A percentile compares a stretch with the other conserved stretches of the same genome.
These are phyloP conservation scores for Clavispora santaluciae DNA, from an alignment of 805 yeast species.

Conservation along the genomic window DNA sequence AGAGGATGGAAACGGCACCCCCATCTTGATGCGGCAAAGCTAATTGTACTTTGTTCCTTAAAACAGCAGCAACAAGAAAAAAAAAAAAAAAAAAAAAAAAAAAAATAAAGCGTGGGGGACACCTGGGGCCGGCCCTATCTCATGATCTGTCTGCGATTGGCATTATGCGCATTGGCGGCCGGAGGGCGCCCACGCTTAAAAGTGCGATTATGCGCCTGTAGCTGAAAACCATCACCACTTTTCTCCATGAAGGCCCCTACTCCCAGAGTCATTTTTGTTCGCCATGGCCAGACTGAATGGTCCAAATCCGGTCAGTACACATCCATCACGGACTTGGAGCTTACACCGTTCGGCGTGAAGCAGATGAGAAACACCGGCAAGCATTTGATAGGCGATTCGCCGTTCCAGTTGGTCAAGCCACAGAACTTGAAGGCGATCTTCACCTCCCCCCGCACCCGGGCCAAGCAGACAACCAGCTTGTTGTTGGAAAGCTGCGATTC, in stretches of 20 bases:
- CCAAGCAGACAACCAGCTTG: constrained; percentile 67
- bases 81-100: too few species aligned
- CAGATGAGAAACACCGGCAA: constrained; percentile 75
- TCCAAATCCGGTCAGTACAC: constrained; percentile 91
- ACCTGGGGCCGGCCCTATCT: too few species aligned
- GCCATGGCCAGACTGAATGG: constrained; percentile 96
- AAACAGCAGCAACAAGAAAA: too few species aligned
- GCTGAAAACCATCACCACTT: neutral
- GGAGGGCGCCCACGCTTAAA: neutral
- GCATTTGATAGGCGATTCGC: constrained; percentile 54
- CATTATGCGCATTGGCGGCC: neutral
- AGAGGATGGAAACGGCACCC: too few species aligned
- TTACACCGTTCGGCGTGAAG: constrained; percentile 71
- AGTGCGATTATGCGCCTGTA: neutral
- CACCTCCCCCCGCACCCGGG: constrained; percentile 79
- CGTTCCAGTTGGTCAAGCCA: constrained; percentile 58
- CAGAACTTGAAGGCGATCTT: constrained; percentile 56
- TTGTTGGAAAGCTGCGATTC: constrained; percentile 48
- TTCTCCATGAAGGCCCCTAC: constrained; percentile 21
- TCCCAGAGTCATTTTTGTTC: constrained; percentile 67
- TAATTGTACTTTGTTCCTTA: too few species aligned
- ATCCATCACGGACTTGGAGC: constrained; percentile 73
- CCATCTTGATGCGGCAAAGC: too few species aligned
- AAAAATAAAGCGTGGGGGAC: too few species aligned
- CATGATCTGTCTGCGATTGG: neutral